Base-by-base conservation (phyloP, 23 red algal species). In the Chondrus crispus region DNA sequence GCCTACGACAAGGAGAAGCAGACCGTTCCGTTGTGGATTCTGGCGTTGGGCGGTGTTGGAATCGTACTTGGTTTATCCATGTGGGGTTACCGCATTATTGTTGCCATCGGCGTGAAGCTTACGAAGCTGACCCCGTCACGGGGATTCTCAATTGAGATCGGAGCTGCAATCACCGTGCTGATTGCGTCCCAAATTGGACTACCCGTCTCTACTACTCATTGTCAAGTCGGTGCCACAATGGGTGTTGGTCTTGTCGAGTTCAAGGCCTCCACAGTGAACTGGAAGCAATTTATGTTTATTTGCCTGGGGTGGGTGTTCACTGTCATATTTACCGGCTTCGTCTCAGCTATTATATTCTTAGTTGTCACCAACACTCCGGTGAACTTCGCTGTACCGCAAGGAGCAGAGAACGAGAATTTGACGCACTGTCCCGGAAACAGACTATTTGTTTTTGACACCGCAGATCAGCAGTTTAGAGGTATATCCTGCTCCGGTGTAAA, bases 171-270 rank as follows among this genome's bases (percentile, higher is more conserved):
- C 81, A 96, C 94, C 5, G 97, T 99, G 39, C 68, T 99, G 40
- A 93, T 99, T 32, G 97, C 97, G 4, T 93, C 94, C 32, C 80
- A 68, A 16, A 55, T 99, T 43, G 97, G 97, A 33, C 46, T 99
- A 39, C 97, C 97, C 10, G 95, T 99, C 10, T 93, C 86, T 26
- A 99, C 97, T n/a, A 99, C 97, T 11, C 97, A 99, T 81, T 98
- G 92, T 51, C 92, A 96, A 40, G 94, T 96, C 6, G 94, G 94
- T 20, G 85, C 94, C 11, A 96, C 94, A 8, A 85, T 96, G 85
- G 94, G 94, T 28, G 94, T 96, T 19, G 94, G 94, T 40, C 47
- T 96, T 13, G 94, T 81, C 38, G 94, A 96, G 62, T 77, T 85
- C 52, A 91, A 92, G 87, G 41, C 38, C 20, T 80, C 82, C 68